A percentile compares a stretch with the other conserved stretches of the same genome.
phyloP scores from a whole-genome alignment of 768 basidiomycete species.

The Mycena chlorophos region DNA sequence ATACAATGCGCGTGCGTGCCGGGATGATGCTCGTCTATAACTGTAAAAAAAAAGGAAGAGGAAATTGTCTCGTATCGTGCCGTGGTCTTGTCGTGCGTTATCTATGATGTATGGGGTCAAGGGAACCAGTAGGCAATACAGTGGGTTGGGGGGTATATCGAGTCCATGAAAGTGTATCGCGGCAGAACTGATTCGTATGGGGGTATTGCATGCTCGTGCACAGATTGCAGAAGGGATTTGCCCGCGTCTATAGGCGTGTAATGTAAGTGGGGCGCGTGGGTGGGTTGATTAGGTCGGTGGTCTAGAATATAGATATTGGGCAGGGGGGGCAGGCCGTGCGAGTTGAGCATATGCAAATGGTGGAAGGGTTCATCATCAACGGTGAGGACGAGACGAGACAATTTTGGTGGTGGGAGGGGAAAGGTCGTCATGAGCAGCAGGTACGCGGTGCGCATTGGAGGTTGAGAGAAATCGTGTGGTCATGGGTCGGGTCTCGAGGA shows the following conservation, averaged over 20 bases:
- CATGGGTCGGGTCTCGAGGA: constrained; percentile 19
- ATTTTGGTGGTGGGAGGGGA: constrained; percentile 28
- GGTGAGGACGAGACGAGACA: constrained; percentile 46
- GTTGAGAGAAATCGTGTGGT: constrained; percentile 22
- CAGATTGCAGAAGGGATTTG: constrained; percentile 33
- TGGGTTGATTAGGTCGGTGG: too few species aligned
- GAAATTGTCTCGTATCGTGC: constrained; percentile 61
- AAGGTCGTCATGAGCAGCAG: constrained; percentile 67
- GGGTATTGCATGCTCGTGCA: constrained; percentile 41
- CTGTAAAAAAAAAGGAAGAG: constrained; percentile 13
- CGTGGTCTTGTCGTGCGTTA: constrained; percentile 15
- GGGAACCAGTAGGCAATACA: constrained; percentile 29
- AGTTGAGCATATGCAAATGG: constrained; percentile 45
- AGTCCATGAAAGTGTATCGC: constrained; percentile 35
- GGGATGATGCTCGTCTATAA: constrained; percentile 52
- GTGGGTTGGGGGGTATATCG: constrained; percentile 20
- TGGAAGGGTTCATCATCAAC: constrained; percentile 42
- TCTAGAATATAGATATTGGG: constrained; percentile 32
- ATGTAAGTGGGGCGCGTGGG: not conserved
- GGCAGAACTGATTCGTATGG: constrained; percentile 32
- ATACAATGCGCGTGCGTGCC: constrained; percentile 46
- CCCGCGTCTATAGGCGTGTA: constrained; percentile 26
- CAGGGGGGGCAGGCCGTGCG: constrained; percentile 44
- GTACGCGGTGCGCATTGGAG: constrained; percentile 36
- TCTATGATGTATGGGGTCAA: constrained; percentile 24